Evolutionary conservation across 2,329 filamentous ascomycete species (phyloP).

Genomic region (Nemania abortiva): DNA sequence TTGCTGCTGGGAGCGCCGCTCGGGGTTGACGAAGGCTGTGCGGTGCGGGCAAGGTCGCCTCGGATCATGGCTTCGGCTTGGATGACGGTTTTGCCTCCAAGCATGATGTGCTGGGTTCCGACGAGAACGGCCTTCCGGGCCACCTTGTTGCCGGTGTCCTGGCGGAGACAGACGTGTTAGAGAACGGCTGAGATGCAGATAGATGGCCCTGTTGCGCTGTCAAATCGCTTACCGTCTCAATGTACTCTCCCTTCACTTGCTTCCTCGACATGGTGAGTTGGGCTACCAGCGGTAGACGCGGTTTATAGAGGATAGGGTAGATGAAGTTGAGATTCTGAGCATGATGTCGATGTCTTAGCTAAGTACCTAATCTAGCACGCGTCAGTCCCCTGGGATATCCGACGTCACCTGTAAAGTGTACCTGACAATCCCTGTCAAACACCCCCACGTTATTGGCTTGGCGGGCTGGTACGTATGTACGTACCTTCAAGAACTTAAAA

Average conservation of each 20-base stretch:
- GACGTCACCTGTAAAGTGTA: conserved; percentile 11
- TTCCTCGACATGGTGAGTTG: conserved; percentile 76
- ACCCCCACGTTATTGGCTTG: not conserved
- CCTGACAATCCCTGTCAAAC: not conserved
- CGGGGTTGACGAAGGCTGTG: conserved; percentile 57
- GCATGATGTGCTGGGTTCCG: conserved; percentile 97
- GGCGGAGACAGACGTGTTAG: conserved; percentile 21
- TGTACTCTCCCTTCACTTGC: conserved; percentile 88
- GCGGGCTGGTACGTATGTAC: too few species aligned
- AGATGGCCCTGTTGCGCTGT: not conserved
- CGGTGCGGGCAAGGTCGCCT: conserved; percentile 81
- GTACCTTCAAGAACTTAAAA: too few species aligned
- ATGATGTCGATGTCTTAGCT: not conserved
- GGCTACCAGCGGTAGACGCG: not conserved
- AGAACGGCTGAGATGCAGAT: conserved; percentile 19
- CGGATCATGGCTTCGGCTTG: conserved; percentile 95
- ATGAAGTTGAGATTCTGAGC: not conserved
- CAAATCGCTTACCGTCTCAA: conserved; percentile 80
- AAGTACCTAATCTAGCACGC: too few species aligned
- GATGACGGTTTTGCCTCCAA: conserved; percentile 95
- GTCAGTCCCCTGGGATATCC: too few species aligned
- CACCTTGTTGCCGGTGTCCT: conserved; percentile 99
- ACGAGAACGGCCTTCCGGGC: conserved; percentile 91
- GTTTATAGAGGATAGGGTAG: not conserved
- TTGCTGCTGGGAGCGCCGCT: conserved; percentile 61